Evolutionary conservation across 2,329 filamentous ascomycete genomes (phyloP), one percentile per base, ranked within the genome.

Genomic region (Penicillium sclerotigenum): DNA sequence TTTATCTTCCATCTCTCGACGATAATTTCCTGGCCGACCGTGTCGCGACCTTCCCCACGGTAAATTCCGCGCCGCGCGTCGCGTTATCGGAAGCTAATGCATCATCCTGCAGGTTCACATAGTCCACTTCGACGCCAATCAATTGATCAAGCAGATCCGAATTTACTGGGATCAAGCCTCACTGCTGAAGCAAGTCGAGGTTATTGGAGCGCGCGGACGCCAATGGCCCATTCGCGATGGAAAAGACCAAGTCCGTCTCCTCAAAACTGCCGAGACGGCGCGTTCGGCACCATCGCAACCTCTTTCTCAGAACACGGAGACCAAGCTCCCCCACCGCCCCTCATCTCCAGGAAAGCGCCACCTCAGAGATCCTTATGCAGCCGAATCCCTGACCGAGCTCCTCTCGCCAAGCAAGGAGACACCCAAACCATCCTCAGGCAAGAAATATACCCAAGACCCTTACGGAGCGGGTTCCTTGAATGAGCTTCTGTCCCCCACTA

Each of bases 171-270:
- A 99, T 73, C 94, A 99, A 75, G 92, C 87, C 59, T 88, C 91
- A 52, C 83, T 99, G 38, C 83, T 99, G 64, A 97, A 94, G 78
- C 88, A 96, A 74, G 83, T 97, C 61, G 92, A 97, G 60, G 87
- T 97, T 54, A 97, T 99, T 74, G 93, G 94, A 68, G 88, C 87
- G 71, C 87, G 88, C 52, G 90, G 90, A 54, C 89, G 88, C 73
- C 96, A 94, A 76, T 99, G 94, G 94, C 94, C 94, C 52, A 95
- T 99, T 70, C 85, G 86, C 65, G 91, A 96, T 71, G 89, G 87
- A 70, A 85, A 85, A 67, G 91, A 96, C 52, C 92, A 97, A 77
- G 81, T 88, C 65, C 87, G 85, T 67, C 78, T 96, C 67, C 90
- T 96, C 66, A 80, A 83, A 61, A 80, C 78, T 61, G 77, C 84